Evolutionary conservation across 176 grass and related monocot species (phyloP).

Genomic region (Puya raimondii): DNA sequence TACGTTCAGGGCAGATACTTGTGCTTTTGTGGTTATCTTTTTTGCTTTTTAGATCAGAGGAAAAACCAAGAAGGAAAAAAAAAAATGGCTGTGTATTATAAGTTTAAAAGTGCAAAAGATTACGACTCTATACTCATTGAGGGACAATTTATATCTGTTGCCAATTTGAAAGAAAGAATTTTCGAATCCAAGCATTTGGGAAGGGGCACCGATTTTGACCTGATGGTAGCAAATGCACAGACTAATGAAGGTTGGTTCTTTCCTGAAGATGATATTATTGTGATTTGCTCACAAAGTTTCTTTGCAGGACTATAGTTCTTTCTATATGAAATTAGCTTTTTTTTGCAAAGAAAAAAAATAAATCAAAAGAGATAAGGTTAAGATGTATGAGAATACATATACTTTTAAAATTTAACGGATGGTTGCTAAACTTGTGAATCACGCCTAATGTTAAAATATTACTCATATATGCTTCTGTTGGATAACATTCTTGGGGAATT

Average conservation of each 20-base stretch:
- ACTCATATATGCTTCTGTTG: constrained; percentile 1
- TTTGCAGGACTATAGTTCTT: background rate
- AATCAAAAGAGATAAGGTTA: background rate
- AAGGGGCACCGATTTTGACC: constrained; percentile 93
- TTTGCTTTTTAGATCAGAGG: constrained; percentile 24
- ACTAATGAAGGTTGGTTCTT: constrained; percentile 88
- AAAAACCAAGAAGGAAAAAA: constrained; percentile 16
- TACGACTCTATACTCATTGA: constrained; percentile 91
- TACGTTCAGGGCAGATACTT: background rate
- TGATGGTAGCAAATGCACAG: constrained; percentile 95
- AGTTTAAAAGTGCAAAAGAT: constrained; percentile 98
- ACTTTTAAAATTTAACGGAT: background rate
- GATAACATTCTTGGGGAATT: background rate
- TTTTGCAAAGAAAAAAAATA: background rate
- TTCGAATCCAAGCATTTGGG: constrained; percentile 96
- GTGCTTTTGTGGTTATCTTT: background rate
- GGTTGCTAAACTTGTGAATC: background rate
- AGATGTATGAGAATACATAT: background rate
- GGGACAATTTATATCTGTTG: constrained; percentile 95
- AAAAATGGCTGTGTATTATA: constrained; percentile 94
- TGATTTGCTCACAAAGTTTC: background rate
- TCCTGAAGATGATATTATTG: constrained; percentile 18
- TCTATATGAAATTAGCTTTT: background rate
- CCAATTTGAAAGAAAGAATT: constrained; percentile 91
- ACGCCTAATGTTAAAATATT: too few relatives aligned